Conservation (phyloP, 192 early-diverging fungal species). For the Linderina pennispora region DNA sequence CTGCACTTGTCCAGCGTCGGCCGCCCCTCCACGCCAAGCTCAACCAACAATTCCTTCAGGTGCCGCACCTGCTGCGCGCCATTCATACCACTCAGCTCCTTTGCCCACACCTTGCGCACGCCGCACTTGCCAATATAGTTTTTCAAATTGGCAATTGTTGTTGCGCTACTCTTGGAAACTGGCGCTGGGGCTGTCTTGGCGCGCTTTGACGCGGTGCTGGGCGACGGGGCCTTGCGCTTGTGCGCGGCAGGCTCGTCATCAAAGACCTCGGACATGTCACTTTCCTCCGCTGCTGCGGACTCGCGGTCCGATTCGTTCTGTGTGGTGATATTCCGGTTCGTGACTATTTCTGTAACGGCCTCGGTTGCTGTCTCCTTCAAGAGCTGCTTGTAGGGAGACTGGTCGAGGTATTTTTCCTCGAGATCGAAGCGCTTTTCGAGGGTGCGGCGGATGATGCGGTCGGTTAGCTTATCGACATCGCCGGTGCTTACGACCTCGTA, state of each 20-base stretch:
- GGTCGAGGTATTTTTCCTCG: slow-evolving; percentile 15
- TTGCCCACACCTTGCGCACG: slow-evolving; percentile 44
- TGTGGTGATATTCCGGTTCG: neutral
- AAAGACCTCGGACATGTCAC: slow-evolving; percentile 10
- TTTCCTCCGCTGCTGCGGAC: neutral
- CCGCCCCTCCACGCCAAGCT: slow-evolving; percentile 49
- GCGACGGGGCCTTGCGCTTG: slow-evolving; percentile 7
- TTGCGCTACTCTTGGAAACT: slow-evolving; percentile 8
- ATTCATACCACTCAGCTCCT: slow-evolving; percentile 42
- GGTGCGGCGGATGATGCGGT: slow-evolving; percentile 20
- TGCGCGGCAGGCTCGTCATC: slow-evolving; percentile 8
- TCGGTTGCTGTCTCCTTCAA: slow-evolving; percentile 15
- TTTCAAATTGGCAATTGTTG: slow-evolving; percentile 34
- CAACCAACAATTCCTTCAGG: slow-evolving; percentile 37
- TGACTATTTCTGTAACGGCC: slow-evolving; percentile 2
- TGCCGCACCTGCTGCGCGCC: slow-evolving; percentile 39
- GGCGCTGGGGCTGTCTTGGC: neutral
- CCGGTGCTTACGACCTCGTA: slow-evolving; percentile 19
- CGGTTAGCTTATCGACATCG: slow-evolving; percentile 26
- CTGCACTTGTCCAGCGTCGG: slow-evolving; percentile 55
- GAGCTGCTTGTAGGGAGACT: slow-evolving; percentile 21
- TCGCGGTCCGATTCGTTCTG: neutral
- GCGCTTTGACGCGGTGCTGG: neutral
- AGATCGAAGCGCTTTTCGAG: slow-evolving; percentile 25
- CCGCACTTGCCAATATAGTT: slow-evolving; percentile 43